Base-by-base conservation (phyloP, 192 early-diverging fungal species). In the Backusella morwellensis region DNA sequence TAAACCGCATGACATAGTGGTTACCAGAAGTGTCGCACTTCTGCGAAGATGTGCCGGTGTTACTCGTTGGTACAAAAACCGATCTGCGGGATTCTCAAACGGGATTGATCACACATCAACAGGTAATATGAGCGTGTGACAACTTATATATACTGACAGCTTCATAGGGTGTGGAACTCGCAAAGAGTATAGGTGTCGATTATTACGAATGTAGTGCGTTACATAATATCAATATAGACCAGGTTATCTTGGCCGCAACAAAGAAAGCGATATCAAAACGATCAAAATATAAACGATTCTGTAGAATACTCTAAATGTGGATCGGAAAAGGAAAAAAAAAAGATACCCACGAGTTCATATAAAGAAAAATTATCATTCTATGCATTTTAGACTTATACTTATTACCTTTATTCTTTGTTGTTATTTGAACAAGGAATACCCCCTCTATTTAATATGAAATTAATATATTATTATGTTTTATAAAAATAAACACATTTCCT, bases 21-120 rank as follows among this genome's bases (percentile, higher is more conserved):
- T 47, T 72, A 72, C 70, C 70, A 6, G 70, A 72, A 47, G 70
- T 72, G 11, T 63, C 56, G 15, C 56, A 63, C 4, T 63, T 63
- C 7, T 63, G 56, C 4, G 56, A 63, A 63, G 12, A 63, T 63
- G 23, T 63, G 0, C 56, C 56, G 6, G 56, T 63, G 9, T 29
- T 63, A 63, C 56, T 63, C 12, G 56, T 63, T 14, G 56, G 23
- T 11, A 63, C 56, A 12, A 63, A 63, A 63, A 63, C 7, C 2
- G 56, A 63, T 63, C 56, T 63, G 23, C 56, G 56, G 23, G 23
- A 63, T 2, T 63, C 21, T 63, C 56, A 63, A 63, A 63, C 26
- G 21, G 23, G 56, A 14, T 29, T 63, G 11, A 63, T 63, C 56
- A 63, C 56, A 63, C 26, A 14, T 29, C 56, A 63, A 63, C 56